Evolutionary conservation across 495 filamentous ascomycete genomes (phyloP).

Genomic region (Aspergillus leporis): DNA sequence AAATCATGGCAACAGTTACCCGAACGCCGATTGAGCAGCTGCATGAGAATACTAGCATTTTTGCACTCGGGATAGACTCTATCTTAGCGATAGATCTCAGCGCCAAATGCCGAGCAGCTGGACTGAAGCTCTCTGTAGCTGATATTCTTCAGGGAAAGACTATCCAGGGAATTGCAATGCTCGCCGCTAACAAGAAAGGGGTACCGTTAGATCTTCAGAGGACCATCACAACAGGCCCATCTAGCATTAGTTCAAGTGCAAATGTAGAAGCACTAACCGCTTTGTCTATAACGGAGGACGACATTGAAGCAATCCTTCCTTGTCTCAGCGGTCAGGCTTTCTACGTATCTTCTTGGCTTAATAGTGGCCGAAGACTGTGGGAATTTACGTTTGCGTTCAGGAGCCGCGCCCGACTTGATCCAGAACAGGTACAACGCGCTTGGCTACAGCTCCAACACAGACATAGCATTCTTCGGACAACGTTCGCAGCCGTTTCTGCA

Average conservation of each 20-base stretch:
- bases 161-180: neutral
- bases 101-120: neutral
- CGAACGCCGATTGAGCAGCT: neutral
- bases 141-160: neutral
- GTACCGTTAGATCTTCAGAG: neutral
- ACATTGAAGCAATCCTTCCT: constrained; percentile 55
- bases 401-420: constrained; percentile 29
- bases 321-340: constrained; percentile 68
- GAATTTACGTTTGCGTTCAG: constrained; percentile 60
- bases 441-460: constrained; percentile 41
- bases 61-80: constrained; percentile 6
- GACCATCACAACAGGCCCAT: neutral
- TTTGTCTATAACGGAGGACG: constrained; percentile 28
- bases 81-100: constrained; percentile 11
- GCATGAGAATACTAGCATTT: constrained; percentile 1
- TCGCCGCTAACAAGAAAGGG: no score
- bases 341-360: constrained; percentile 66
- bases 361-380: constrained; percentile 56
- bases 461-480: constrained; percentile 10
- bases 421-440: constrained; percentile 36
- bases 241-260: neutral
- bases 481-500: constrained; percentile 8
- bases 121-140: constrained; percentile 3
- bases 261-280: constrained; percentile 30
- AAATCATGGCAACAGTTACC: constrained; percentile 1